Percentiles rank a stretch among this genome's conserved stretches.
Evolutionary conservation across 1,139 yeast species (phyloP).

Genomic region (Geotrichum australiense): DNA sequence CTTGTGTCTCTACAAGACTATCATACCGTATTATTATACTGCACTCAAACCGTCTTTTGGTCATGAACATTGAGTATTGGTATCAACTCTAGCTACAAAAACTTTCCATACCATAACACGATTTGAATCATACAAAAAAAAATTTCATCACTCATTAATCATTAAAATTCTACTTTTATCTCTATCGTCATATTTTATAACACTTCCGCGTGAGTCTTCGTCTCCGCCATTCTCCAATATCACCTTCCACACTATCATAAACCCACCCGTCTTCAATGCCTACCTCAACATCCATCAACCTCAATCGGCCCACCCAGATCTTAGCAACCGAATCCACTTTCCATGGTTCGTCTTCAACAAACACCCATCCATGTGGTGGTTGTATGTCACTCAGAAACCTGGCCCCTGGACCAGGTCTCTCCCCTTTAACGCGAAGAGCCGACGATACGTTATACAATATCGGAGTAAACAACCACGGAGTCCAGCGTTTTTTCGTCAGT

Average conservation of each 20-base stretch:
- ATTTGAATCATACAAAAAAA: no score
- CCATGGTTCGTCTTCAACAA: slow-evolving; percentile 57
- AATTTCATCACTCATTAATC: no score
- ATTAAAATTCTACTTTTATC: no score
- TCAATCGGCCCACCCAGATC: slow-evolving; percentile 49
- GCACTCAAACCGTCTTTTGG: no score
- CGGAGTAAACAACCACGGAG: slow-evolving; percentile 43
- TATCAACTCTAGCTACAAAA: no score
- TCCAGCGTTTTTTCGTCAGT: slow-evolving; percentile 55
- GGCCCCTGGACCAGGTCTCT: slow-evolving; percentile 57
- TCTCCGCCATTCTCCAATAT: slow-evolving; percentile 37
- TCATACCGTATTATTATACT: no score
- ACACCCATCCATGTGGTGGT: slow-evolving; percentile 68
- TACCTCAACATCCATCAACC: slow-evolving; percentile 31
- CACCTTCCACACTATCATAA: slow-evolving; percentile 21
- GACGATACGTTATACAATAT: slow-evolving; percentile 49
- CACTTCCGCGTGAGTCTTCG: slow-evolving; percentile 35
- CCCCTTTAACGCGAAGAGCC: slow-evolving; percentile 47
- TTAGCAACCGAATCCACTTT: slow-evolving; percentile 48
- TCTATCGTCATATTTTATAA: slow-evolving; percentile 16
- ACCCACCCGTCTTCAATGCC: slow-evolving; percentile 39
- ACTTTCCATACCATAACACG: no score
- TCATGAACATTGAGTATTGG: no score
- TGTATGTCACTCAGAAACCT: slow-evolving; percentile 46
- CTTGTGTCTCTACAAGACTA: no score